These are phyloP conservation scores for Didymella keratinophila DNA, from an alignment of 2,329 filamentous ascomycete species.

Conservation along the genomic window DNA sequence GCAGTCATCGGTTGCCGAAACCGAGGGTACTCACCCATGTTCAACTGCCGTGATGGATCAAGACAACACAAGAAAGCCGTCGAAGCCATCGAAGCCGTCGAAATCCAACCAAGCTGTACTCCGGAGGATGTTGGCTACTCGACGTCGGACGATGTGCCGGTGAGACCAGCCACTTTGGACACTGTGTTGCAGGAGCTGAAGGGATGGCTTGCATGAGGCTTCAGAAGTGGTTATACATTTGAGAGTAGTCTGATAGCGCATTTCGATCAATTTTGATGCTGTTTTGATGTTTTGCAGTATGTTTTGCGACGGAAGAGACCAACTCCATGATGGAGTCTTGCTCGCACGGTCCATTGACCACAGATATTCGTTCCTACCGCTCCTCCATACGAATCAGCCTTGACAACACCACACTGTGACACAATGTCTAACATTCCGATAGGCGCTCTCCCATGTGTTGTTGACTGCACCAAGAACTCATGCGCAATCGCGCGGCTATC, in stretches of 20 bases:
- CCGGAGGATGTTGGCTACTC: too few relatives aligned
- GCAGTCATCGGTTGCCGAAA: constrained; percentile 3
- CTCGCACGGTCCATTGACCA: not conserved
- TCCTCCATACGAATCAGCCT: not conserved
- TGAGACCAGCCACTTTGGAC: not conserved
- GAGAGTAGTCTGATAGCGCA: not conserved
- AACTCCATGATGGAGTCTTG: not conserved
- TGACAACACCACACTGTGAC: not conserved
- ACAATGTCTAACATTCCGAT: not conserved
- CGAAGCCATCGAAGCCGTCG: not conserved
- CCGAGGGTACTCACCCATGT: constrained; percentile 6
- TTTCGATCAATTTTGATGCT: not conserved
- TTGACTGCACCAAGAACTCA: not conserved
- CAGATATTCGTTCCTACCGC: not conserved
- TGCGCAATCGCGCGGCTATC: not conserved
- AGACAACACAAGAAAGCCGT: constrained; percentile 2
- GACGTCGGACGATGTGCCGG: not conserved
- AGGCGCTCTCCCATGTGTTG: not conserved
- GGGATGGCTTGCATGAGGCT: not conserved
- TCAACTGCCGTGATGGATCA: constrained; percentile 7
- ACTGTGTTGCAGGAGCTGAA: not conserved
- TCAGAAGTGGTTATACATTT: not conserved
- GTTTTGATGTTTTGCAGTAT: not conserved
- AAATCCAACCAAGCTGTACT: not conserved
- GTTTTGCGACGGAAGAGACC: not conserved